Percentiles rank a stretch among this genome's conserved stretches.
Conservation (phyloP, 345 rosid genomes). For the Eutrema yunnanense region DNA sequence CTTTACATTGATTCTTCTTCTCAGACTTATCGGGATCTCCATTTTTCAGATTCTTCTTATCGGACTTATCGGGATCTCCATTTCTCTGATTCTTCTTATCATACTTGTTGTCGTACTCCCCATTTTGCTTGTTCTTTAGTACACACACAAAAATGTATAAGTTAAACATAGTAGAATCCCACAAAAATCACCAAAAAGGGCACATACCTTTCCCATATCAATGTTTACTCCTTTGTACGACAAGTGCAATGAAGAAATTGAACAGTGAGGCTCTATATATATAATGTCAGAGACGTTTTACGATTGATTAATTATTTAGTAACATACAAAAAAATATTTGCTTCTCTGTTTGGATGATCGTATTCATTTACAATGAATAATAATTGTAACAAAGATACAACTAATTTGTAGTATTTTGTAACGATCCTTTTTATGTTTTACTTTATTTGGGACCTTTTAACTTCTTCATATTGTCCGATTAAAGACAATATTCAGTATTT, state of each 20-base stretch:
- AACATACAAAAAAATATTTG: conserved; percentile 6
- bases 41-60: conserved; percentile 3
- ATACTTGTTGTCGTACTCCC: not conserved
- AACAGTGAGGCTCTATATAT: not conserved
- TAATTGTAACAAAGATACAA: conserved; percentile 2
- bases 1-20: conserved; percentile 29
- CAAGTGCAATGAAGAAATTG: conserved; percentile 4
- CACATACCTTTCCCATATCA: conserved; percentile 27
- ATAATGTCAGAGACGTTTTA: not conserved
- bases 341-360: conserved; percentile 14
- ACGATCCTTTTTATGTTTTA: not conserved
- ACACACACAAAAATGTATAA: not conserved
- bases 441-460: not conserved
- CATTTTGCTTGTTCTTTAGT: conserved; percentile 21
- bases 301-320: not conserved
- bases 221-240: not conserved
- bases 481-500: conserved; percentile 2
- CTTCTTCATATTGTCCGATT: not conserved
- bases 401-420: not conserved
- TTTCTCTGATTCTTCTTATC: not conserved
- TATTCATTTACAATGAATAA: not conserved
- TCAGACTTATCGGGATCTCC: conserved; percentile 2
- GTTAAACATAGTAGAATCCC: not conserved
- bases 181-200: not conserved
- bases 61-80: conserved; percentile 1